These are phyloP conservation scores for Pachysandra terminalis DNA, from an alignment of 164 flowering plant genomes.

Conservation along the genomic window DNA sequence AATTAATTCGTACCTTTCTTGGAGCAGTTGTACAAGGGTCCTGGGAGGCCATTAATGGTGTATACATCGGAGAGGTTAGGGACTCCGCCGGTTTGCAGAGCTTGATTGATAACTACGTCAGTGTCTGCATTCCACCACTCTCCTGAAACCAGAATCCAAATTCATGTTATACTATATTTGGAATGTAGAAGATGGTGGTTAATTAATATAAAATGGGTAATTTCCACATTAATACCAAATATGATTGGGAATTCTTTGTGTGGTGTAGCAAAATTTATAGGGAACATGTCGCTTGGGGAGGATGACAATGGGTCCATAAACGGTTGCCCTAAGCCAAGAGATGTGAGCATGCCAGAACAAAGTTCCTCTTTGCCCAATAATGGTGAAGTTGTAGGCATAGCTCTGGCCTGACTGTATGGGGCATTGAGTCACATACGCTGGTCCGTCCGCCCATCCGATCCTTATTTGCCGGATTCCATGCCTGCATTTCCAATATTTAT, in stretches of 20 bases:
- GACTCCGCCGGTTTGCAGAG: constrained; percentile 42
- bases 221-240: constrained; percentile 12
- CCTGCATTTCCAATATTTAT: too few relatives aligned
- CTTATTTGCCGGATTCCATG: constrained; percentile 17
- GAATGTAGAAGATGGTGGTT: too few relatives aligned
- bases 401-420: constrained; percentile 27
- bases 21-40: constrained; percentile 40
- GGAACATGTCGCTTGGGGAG: constrained; percentile 18
- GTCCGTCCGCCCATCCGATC: constrained; percentile 22
- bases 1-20: constrained; percentile 26
- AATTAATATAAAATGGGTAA: too few relatives aligned
- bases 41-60: constrained; percentile 35
- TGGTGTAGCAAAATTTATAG: constrained; percentile 30
- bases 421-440: constrained; percentile 22
- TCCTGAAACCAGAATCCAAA: constrained; percentile 20
- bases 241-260: constrained; percentile 30
- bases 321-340: constrained; percentile 15
- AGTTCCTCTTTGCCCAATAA: constrained; percentile 30
- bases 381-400: constrained; percentile 28
- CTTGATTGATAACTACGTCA: constrained; percentile 38
- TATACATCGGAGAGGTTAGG: constrained; percentile 45
- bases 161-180: neutral
- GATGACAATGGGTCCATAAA: constrained; percentile 15
- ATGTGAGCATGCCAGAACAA: constrained; percentile 19
- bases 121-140: constrained; percentile 43